Percentiles rank a stretch among this genome's conserved stretches.
These are phyloP conservation scores for Euphorbia schlechtendalii DNA, from an alignment of 441 rosid genomes.

Conservation along the genomic window DNA sequence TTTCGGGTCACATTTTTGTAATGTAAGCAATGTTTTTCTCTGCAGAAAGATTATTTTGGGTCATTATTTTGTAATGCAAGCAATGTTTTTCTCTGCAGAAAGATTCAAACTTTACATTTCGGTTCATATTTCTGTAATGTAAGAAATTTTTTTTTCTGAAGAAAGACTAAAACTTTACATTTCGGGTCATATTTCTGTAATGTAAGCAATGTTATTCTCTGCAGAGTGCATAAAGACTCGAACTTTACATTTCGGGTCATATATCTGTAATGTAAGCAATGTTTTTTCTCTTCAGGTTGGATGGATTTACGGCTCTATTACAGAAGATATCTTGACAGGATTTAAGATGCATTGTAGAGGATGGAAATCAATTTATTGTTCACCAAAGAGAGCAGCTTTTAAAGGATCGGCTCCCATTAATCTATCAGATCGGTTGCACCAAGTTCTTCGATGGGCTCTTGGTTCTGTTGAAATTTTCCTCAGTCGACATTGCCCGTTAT, in stretches of 20 bases:
- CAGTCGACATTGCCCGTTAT: conserved; percentile 81
- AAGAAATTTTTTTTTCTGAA: too few relatives aligned
- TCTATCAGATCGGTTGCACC: conserved; percentile 82
- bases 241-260: too few relatives aligned
- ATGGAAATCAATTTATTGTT: conserved; percentile 83
- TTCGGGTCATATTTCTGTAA: too few relatives aligned
- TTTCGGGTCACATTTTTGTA: too few relatives aligned
- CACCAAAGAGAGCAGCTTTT: conserved; percentile 69
- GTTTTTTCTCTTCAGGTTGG: conserved; percentile 50
- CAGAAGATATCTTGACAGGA: conserved; percentile 85
- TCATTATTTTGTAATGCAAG: too few relatives aligned
- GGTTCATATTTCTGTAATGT: neutral
- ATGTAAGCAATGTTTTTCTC: too few relatives aligned
- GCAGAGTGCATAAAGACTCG: too few relatives aligned
- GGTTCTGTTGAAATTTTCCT: conserved; percentile 90
- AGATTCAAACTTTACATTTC: neutral
- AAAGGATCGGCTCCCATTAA: conserved; percentile 93
- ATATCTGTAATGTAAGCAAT: too few relatives aligned
- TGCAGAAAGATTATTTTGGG: too few relatives aligned
- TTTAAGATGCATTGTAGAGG: conserved; percentile 96
- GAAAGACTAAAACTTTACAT: too few relatives aligned
- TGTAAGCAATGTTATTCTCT: too few relatives aligned
- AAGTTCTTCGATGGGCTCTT: conserved; percentile 91
- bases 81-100: too few relatives aligned
- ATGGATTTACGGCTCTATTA: conserved; percentile 91